Base-by-base conservation (phyloP, 2,329 filamentous ascomycete genomes). In the Tolypocladium amazonense region DNA sequence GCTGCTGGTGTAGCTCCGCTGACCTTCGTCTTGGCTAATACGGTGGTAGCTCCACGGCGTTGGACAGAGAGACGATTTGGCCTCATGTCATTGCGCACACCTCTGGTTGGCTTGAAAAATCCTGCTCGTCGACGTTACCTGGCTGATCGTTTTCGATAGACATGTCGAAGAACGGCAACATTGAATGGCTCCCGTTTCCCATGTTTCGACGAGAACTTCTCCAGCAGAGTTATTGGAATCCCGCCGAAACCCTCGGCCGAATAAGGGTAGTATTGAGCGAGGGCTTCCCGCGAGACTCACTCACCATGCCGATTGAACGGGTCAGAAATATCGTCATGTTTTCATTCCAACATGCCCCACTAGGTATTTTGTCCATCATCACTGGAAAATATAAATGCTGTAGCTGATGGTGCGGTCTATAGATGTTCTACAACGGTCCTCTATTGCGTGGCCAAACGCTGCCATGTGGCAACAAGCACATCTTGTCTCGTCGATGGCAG, bases 301-400 rank as follows among this genome's bases (percentile, higher is more conserved):
- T 74, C 1, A 74, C 76, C 2, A 72, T 76, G 50, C 81, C 84
- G 0, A 84, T 89, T 64, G 85, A 90, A 66, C 78, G 85, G 47
- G 76, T 89, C 62, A 88, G 87, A 68, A 90, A 92, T 66, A 73
- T 91, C 53, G 82, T 92, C 30, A 82, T 83, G 18, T 94, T 96
- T 72, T 87, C 90, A 1, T 96, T 95, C 67, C 89, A 94, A 68
- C 89, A 94, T 76, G 91, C 89, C 39, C 90, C 91, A 1, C 74
- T 89, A 59, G 81, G 90, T 93, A 76, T 65, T 79, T 73, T 20
- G 43, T 25, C 33, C 6, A 39, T 37, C 0, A 23, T 18, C 15
- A 4, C 15, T 47, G 30, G 25, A 5, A n/a, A 11, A 25, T 39
- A 12, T n/a, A n/a, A n/a, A n/a, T 45, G 30, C 50, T 9, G 43